Percentiles rank a stretch among this genome's conserved stretches.
These are phyloP conservation scores for Mortierella sp. DNA, from an alignment of 371 early-diverging fungal genomes.

Conservation along the genomic window DNA sequence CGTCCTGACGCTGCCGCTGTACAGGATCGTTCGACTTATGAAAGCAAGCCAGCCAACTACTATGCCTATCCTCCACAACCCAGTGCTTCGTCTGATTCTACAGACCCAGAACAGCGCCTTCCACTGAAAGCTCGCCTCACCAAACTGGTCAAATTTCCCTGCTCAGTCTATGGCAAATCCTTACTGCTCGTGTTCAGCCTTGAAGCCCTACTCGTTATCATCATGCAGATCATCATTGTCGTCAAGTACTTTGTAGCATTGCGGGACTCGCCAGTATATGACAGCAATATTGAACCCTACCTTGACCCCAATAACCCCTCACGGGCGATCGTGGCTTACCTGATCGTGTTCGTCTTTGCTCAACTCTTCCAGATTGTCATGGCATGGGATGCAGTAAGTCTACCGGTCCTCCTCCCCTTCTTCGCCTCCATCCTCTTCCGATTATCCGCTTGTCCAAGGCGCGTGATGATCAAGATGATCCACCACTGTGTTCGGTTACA, in stretches of 20 bases:
- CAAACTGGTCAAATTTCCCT: slow-evolving; percentile 33
- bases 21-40: slow-evolving; percentile 13
- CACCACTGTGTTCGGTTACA: no score
- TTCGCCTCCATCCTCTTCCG: neutral
- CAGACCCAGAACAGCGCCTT: neutral
- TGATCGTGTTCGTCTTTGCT: slow-evolving; percentile 79
- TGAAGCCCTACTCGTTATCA: slow-evolving; percentile 75
- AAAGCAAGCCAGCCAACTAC: slow-evolving; percentile 25
- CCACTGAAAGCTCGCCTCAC: slow-evolving; percentile 22
- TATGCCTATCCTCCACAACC: slow-evolving; percentile 42
- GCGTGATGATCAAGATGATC: no score
- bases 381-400: slow-evolving; percentile 83
- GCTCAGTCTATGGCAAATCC: slow-evolving; percentile 57
- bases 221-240: slow-evolving; percentile 72
- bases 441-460: neutral
- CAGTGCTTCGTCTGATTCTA: neutral
- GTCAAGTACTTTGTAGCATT: slow-evolving; percentile 61
- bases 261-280: slow-evolving; percentile 27
- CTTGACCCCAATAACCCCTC: slow-evolving; percentile 25
- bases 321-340: slow-evolving; percentile 72
- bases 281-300: no score
- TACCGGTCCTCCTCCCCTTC: neutral
- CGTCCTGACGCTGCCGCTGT: slow-evolving; percentile 21
- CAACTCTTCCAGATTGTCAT: slow-evolving; percentile 79
- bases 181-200: slow-evolving; percentile 60